Base-by-base conservation (phyloP, 1,284 basidiomycete genomes). In the Ceratobasidium sp. region DNA sequence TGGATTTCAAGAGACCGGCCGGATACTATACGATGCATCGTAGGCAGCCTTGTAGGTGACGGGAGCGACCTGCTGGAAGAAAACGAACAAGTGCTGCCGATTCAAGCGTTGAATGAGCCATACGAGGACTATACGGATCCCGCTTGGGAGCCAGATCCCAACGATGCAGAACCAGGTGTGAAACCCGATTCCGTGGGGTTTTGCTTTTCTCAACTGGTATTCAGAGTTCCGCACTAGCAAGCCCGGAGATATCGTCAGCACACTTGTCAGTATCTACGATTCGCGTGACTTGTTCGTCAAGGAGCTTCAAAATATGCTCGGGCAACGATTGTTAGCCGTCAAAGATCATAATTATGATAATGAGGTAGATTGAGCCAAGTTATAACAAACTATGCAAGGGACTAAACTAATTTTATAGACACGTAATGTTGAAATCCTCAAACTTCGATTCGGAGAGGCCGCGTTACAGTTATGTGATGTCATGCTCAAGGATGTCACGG, bases 401-500 rank as follows among this genome's bases (percentile, higher is more conserved):
- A 34, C 5, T 74, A 45, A 69, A 4, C 26, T 59, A 21, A 45
- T 8, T 45, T 6, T 75, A 23, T 43, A 97, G 93, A 88, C 96
- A 30, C 87, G 92, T 32, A 97, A 93, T 76, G 89, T 97, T 72
- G 95, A 97, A 80, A 92, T 96, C 62, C 82, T 98, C 74, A 98
- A 97, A 83, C 87, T 95, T 67, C 89, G 96, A 3, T 98, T 98
- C 77, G 96, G 96, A 23, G 96, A 98, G 78, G 86, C 89, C 0
- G 90, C 93, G 0, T 80, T 98, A 74, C 93, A 96, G 79, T 91
- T 94, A 0, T 97, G 95, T 83, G 96, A 98, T 79, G 94, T 98
- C 73, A 98, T 98, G 96, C 82, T 98, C 78, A 92, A 90, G 78
- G 96, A 98, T 80, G 92, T 98, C 88, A 91, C 93, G 5, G 95